phyloP scores from a whole-genome alignment of 495 filamentous ascomycete species.

The Aspergillus steynii region DNA sequence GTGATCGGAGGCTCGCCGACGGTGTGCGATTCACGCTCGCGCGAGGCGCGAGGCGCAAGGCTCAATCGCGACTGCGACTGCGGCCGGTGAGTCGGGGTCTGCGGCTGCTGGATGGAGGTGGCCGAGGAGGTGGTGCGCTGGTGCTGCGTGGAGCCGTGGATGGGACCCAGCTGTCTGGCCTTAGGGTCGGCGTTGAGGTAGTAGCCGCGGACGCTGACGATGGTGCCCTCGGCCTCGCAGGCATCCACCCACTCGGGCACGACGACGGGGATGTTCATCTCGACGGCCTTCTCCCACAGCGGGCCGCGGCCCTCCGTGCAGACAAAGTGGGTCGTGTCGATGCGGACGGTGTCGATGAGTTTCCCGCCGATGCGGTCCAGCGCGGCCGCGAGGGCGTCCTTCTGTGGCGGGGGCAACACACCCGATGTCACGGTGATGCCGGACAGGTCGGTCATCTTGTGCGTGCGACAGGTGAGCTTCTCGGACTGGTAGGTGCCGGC shows the following conservation, averaged over 20 bases:
- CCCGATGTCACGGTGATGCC: conserved; percentile 96
- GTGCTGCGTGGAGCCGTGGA: conserved; percentile 38
- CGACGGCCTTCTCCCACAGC: conserved; percentile 91
- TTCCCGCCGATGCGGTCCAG: conserved; percentile 91
- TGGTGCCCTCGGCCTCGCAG: conserved; percentile 89
- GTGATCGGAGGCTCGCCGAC: conserved; percentile 40
- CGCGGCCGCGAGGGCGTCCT: conserved; percentile 71
- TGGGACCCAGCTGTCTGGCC: conserved; percentile 56
- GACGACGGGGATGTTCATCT: conserved; percentile 99
- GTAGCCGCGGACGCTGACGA: conserved; percentile 91
- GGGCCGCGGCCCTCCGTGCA: conserved; percentile 92
- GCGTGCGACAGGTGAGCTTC: conserved; percentile 82
- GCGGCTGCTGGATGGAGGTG: conserved; percentile 12
- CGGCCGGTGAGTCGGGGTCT: conserved; percentile 26
- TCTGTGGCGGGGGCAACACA: conserved; percentile 71
- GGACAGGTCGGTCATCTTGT: conserved; percentile 98
- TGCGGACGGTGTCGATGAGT: conserved; percentile 84
- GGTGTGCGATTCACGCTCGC: conserved; percentile 21
- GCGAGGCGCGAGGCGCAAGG: conserved; percentile 6
- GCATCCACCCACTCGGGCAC: conserved; percentile 95
- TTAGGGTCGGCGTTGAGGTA: conserved; percentile 88
- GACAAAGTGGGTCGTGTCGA: conserved; percentile 98
- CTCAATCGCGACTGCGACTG: conserved; percentile 1
- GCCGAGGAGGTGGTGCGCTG: conserved; percentile 43
- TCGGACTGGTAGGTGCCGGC: conserved; percentile 87